Base-by-base conservation (phyloP, 176 grass and related monocot genomes). In the Tuctoria greenei region DNA sequence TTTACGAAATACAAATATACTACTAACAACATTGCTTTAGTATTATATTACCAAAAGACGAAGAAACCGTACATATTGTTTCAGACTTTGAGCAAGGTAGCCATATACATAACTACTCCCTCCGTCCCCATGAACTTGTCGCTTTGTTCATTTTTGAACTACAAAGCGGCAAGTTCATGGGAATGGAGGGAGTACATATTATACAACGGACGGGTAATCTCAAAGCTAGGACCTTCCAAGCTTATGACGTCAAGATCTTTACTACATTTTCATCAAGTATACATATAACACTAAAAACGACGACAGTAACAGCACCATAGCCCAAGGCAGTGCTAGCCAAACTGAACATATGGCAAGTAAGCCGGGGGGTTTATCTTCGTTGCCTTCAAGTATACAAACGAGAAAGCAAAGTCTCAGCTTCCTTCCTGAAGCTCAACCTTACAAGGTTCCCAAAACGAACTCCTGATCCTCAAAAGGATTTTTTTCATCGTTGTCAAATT, bases 401-500 rank as follows among this genome's bases (percentile, higher is more conserved):
- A 41, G 17, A 57, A 76, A 49, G 14, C 31, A 76, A 84, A 79
- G 46, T 38, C 69, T 42, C 54, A 75, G 64, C 75, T 79, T 79
- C 80, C 37, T 80, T 78, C 41, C 50, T 78, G 60, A 73, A 73
- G 50, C 39, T 9, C 20, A 74, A 83, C 34, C 52, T 69, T 44
- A 66, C 34, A 35, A 45, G 49, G 45, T 79, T 42, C 60, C 2
- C 37, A 74, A 69, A 16, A 10, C 63, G 71, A 73, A 59, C 52
- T 54, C 10, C 80, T 69, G 57, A 71, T 8, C 64, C 58, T 24
- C 34, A 64, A 64, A 70, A 80, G n/a, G 39, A 44, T 64, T 11
- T 80, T 80, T 49, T 88, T 75, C 64, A 1, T 69, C 25, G 0
- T 76, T 4, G 64, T 25, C 0, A 59, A 65, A 7, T 55, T 21